Percentiles rank a stretch among this genome's conserved stretches.
Evolutionary conservation across 2,329 filamentous ascomycete species (phyloP).

Genomic region (Teratosphaeriaceae sp.): DNA sequence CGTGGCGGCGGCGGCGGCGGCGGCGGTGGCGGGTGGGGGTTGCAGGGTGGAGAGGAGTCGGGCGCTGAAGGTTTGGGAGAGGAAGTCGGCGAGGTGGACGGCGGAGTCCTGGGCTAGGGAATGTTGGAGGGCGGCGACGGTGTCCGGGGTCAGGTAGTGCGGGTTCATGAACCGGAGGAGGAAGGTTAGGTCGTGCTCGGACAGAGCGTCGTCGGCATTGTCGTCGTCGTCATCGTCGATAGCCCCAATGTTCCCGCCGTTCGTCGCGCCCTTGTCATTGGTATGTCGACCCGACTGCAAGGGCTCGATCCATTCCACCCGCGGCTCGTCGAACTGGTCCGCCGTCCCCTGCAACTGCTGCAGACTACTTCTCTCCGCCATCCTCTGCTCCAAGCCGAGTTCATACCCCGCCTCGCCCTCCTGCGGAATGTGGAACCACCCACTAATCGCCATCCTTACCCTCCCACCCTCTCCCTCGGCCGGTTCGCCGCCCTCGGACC

Average conservation of each 20-base stretch:
- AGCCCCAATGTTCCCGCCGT: constrained; percentile 29
- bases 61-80: constrained; percentile 69
- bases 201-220: constrained; percentile 60
- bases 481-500: constrained; percentile 46
- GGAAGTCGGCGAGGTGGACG: constrained; percentile 73
- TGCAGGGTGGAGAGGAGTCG: too few relatives aligned
- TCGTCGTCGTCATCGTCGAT: too few relatives aligned
- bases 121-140: constrained; percentile 71
- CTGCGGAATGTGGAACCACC: constrained; percentile 98
- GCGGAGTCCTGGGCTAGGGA: constrained; percentile 78
- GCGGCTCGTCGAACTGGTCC: constrained; percentile 80
- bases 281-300: neutral
- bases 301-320: constrained; percentile 48
- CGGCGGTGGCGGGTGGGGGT: too few relatives aligned
- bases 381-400: constrained; percentile 77
- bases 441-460: constrained; percentile 94
- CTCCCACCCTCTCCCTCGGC: constrained; percentile 63
- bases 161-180: constrained; percentile 85
- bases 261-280: constrained; percentile 7
- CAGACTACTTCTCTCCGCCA: constrained; percentile 82
- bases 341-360: constrained; percentile 89
- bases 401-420: constrained; percentile 88
- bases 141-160: constrained; percentile 86
- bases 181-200: constrained; percentile 79
- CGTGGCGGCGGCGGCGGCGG: too few relatives aligned